Evolutionary conservation across 202 grass and related monocot genomes (phyloP), one percentile per base, ranked within the genome.

Genomic region (Sporobolus alterniflorus): DNA sequence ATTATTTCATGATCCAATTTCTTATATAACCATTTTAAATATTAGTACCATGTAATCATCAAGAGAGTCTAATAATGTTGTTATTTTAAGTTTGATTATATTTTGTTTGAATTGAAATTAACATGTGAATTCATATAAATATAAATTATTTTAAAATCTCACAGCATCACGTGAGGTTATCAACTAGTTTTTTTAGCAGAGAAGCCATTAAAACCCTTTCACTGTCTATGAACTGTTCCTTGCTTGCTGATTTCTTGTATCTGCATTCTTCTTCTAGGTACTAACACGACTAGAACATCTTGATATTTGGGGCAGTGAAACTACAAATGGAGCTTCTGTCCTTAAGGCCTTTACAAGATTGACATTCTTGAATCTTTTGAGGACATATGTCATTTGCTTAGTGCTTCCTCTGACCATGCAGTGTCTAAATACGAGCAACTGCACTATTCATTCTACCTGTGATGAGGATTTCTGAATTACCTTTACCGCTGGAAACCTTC

Each of bases 251-350:
- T 86, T 73, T 77, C 11, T 65, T 85, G 16, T 64, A 62, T 20
- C 39, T 79, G n/a, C 25, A 71, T 55, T 85, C 33, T 52, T 85
- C 17, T 60, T 90, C 42, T 69, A 98, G 96, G 90, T 92, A 79
- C 67, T 98, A 68, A 91, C 78, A 83, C 67, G 31, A n/a, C 90
- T 98, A 7, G 89, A 98, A 64, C 75, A 95, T 56, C 84, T 98
- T 86, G 93, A 98, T 89, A 68, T 98, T 78, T 95, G 96, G 96
- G 91, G 93, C 77, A 95, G 89, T 82, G 82, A 84, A 87, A 85
- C 84, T 73, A 85, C 89, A 54, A 88, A 93, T 55, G 75, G 96
- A 88, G 87, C 83, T 86, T 76, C 76, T 54, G 33, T 79, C 46
- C 84, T 98, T 68, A 65, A 84, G 32, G 75, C 41, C 13, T 98